Percentiles rank a stretch among this genome's conserved stretches.
Conservation (phyloP, 148 eudicot species). For the Chenopodium formosanum region DNA sequence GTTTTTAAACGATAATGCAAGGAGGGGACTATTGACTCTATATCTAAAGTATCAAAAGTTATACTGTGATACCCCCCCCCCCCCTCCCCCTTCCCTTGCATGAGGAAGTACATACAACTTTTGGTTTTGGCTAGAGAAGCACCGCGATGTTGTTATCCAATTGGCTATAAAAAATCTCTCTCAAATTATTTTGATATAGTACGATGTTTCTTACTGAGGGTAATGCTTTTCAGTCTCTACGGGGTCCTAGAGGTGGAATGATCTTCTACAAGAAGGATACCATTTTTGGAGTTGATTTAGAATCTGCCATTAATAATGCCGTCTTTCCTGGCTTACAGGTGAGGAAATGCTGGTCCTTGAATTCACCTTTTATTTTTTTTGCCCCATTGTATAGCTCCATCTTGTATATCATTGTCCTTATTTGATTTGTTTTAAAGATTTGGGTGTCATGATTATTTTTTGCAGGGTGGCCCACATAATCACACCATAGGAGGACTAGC, state of each 20-base stretch:
- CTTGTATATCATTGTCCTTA: background rate
- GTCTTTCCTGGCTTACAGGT: conserved; percentile 95
- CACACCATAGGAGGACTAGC: conserved; percentile 93
- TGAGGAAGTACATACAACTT: too few relatives aligned
- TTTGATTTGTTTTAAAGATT: background rate
- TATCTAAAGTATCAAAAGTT: too few relatives aligned
- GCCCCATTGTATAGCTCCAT: background rate
- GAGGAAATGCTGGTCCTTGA: conserved; percentile 1
- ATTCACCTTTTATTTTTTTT: background rate
- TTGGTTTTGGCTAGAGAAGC: background rate
- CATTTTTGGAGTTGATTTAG: conserved; percentile 74
- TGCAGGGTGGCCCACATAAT: conserved; percentile 96
- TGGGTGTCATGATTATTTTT: background rate
- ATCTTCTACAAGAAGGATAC: conserved; percentile 82
- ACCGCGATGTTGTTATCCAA: background rate
- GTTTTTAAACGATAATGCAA: too few relatives aligned
- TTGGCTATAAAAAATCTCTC: background rate
- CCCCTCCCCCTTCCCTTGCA: too few relatives aligned
- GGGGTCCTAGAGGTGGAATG: conserved; percentile 99
- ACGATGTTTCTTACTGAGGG: conserved; percentile 6
- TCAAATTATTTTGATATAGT: background rate
- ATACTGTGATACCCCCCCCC: too few relatives aligned
- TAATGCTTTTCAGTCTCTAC: conserved; percentile 52
- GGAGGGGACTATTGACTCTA: too few relatives aligned
- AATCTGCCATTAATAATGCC: conserved; percentile 82